Conservation (phyloP, 2,329 filamentous ascomycete species). For the Fusarium sp. region DNA sequence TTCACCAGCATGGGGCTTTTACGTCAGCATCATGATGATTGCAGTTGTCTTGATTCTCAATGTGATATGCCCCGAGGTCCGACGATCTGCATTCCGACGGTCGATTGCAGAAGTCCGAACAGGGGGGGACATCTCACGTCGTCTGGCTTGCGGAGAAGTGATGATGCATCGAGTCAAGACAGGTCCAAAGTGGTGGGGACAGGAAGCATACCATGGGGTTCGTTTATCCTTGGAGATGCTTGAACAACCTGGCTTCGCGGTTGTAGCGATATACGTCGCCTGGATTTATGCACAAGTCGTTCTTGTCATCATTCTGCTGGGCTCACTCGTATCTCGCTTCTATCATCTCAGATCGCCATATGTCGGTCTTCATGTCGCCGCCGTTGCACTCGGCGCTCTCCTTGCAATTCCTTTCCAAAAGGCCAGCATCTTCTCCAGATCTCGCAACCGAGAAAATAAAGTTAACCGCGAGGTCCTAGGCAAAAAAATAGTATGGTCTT, state of each 20-base stretch:
- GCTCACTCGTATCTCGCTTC: slow-evolving; percentile 74
- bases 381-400: slow-evolving; percentile 74
- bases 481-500: slow-evolving; percentile 73
- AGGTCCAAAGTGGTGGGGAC: slow-evolving; percentile 79
- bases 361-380: slow-evolving; percentile 74
- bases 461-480: slow-evolving; percentile 76
- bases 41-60: slow-evolving; percentile 74
- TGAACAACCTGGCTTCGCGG: slow-evolving; percentile 76
- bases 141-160: slow-evolving; percentile 77
- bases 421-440: slow-evolving; percentile 74
- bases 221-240: slow-evolving; percentile 76
- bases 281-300: slow-evolving; percentile 85
- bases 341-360: slow-evolving; percentile 72
- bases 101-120: slow-evolving; percentile 73
- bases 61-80: slow-evolving; percentile 76
- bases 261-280: slow-evolving; percentile 76
- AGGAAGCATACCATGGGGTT: slow-evolving; percentile 78
- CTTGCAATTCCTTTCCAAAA: slow-evolving; percentile 79
- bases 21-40: slow-evolving; percentile 75
- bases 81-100: slow-evolving; percentile 74
- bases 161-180: slow-evolving; percentile 79
- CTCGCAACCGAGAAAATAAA: slow-evolving; percentile 66
- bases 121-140: slow-evolving; percentile 62
- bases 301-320: slow-evolving; percentile 76
- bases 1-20: slow-evolving; percentile 79